These are phyloP conservation scores for Fusarium decemcellulare DNA, from an alignment of 2,329 filamentous ascomycete genomes.

Conservation along the genomic window DNA sequence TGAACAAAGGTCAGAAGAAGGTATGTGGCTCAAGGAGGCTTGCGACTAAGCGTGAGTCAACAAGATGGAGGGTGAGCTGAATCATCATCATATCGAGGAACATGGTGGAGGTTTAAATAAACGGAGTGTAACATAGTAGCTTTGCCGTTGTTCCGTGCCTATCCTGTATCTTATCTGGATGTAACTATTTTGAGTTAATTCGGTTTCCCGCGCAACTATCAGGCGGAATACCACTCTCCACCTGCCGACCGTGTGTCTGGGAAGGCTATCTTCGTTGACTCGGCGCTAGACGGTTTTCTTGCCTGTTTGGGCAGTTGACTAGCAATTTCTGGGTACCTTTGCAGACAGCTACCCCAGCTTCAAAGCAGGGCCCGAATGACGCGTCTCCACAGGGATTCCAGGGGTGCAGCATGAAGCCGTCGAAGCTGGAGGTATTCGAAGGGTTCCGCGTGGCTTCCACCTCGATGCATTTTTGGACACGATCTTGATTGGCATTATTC, in stretches of 20 bases:
- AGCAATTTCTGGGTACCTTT: constrained; percentile 11
- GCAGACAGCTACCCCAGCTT: constrained; percentile 5
- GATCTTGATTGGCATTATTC: background rate
- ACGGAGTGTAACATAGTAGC: background rate
- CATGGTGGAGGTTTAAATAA: background rate
- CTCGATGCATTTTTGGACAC: background rate
- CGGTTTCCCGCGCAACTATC: background rate
- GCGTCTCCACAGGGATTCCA: constrained; percentile 9
- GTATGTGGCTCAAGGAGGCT: background rate
- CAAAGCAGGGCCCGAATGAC: constrained; percentile 15
- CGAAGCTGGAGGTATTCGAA: background rate
- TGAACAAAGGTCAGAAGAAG: background rate
- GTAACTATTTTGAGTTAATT: background rate
- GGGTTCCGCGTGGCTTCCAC: background rate
- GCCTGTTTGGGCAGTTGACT: constrained; percentile 20
- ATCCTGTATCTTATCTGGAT: background rate
- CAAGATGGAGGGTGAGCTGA: background rate
- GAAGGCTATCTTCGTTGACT: background rate
- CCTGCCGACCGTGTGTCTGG: background rate
- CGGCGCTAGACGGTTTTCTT: constrained; percentile 1
- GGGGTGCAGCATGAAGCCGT: background rate
- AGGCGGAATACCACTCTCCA: background rate
- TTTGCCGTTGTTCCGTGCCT: background rate
- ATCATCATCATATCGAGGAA: background rate
- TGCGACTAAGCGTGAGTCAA: background rate